Base-by-base conservation (phyloP, 1,139 yeast genomes). In the Schwanniomyces etchellsii region DNA sequence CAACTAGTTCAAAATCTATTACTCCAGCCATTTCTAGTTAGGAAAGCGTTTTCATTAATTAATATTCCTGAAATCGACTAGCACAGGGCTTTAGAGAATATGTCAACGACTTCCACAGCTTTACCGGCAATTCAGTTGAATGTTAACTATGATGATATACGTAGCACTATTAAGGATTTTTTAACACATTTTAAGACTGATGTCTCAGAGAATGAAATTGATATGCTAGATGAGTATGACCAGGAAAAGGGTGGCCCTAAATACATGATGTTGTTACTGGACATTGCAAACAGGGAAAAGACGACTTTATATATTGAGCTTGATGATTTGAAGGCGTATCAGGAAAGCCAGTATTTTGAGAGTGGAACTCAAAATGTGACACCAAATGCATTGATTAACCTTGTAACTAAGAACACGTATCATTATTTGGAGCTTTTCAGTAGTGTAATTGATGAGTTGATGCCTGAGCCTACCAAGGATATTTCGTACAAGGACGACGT, bases 401-500 rank as follows among this genome's bases (percentile, higher is more conserved):
- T 76, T 34, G 77, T 91, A 30, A 55, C 70, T 44, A 74, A 73
- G 35, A 93, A 93, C 55, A 76, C 97, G 2, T 66, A 78, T 45
- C 83, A 86, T 45, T 91, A 81, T 47, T 58, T 78, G 22, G 97
- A 89, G 45, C 53, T 91, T 22, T 83, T 91, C 50, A 72, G 86
- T 34, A 63, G 66, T 28, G 81, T 78, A 6, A 74, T 84, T 29
- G 98, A 93, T 57, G 79, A 76, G 33, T 58, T 85, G 35, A 74
- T 91, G 77, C 98, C 98, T 0, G 68, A 68, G 37, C 86, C 96
- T 14, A 80, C 93, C 3, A 70, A 67, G 33, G 91, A 85, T 42
- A 67, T 89, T 32, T 64, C 80, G 29, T 85, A 83, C 55, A 78
- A 79, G 44, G 96, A 88, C 52, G 95, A 86, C 44, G 97, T 91